phyloP scores from a whole-genome alignment of 805 yeast genomes.

The Ogataea trehaloabstinens region DNA sequence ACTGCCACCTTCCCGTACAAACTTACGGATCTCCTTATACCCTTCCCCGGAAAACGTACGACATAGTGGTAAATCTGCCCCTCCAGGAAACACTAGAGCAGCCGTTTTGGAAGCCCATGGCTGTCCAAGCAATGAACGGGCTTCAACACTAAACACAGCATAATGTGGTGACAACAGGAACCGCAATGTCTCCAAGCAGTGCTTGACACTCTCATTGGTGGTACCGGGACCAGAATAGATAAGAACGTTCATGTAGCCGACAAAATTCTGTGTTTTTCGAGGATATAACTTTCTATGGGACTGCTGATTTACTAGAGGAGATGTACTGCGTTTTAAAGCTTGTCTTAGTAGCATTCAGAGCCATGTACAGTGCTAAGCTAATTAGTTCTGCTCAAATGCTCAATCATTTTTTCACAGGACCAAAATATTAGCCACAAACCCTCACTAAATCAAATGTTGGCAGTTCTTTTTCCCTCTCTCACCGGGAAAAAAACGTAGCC shows the following conservation, averaged over 20 bases:
- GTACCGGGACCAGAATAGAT: constrained; percentile 80
- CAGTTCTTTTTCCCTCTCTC: too few relatives aligned
- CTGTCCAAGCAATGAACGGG: constrained; percentile 62
- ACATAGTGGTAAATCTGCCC: constrained; percentile 91
- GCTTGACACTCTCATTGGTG: constrained; percentile 81
- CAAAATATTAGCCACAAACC: too few relatives aligned
- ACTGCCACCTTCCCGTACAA: constrained; percentile 75
- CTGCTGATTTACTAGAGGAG: too few relatives aligned
- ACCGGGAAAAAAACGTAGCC: too few relatives aligned
- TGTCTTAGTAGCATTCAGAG: too few relatives aligned
- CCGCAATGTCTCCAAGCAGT: constrained; percentile 74
- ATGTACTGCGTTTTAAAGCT: too few relatives aligned
- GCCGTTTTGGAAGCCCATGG: constrained; percentile 88
- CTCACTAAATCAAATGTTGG: too few relatives aligned
- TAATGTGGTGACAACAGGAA: constrained; percentile 79
- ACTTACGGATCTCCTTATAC: constrained; percentile 56
- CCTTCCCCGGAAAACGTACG: constrained; percentile 68
- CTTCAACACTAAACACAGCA: constrained; percentile 74
- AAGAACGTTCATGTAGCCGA: constrained; percentile 84
- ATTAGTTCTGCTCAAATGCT: too few relatives aligned
- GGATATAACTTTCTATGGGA: too few relatives aligned
- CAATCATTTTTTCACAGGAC: too few relatives aligned
- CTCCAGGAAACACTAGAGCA: constrained; percentile 88
- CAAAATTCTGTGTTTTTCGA: too few relatives aligned
- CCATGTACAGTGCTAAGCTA: too few relatives aligned